Evolutionary conservation across 1,284 basidiomycete genomes (phyloP), one percentile per base, ranked within the genome.

Genomic region (Moesziomyces aphidis): DNA sequence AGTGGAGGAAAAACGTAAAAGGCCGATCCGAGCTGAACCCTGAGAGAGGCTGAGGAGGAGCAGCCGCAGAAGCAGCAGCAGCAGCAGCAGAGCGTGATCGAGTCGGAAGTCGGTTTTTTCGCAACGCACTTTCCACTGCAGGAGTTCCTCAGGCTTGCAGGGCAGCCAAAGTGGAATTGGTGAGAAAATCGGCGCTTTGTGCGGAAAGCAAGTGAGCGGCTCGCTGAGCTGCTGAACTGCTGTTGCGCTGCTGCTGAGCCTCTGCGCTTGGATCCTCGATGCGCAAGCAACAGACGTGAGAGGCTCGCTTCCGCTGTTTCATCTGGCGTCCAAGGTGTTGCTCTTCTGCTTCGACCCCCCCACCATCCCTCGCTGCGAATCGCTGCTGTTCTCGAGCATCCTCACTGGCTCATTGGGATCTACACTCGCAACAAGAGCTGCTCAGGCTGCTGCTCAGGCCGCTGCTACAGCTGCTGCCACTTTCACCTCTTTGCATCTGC

Each of bases 61-160:
- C 39, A 42, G 19, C 39, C 19, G 39, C 39, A 17, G 15, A 17
- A 42, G 39, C 39, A 42, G 39, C 39, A 17, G 15, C 39, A 42
- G 19, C 36, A 39, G 36, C 36, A 19, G 15, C 39, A 42, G 39
- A 42, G 39, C 54, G 66, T 69, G 66, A 69, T 69, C 66, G 66
- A 60, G 52, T 60, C 66, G 66, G 60, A 69, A 69, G 55, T 69
- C 60, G 61, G 61, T 69, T 69, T 60, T 55, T 42, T 42, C 39
- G 39, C 26, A 19, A 17, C 45, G n/a, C 54, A 39, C 46, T 28
- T 26, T 26, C 31, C 31, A 34, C 13, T 34, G 10, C 31, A n/a
- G n/a, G n/a, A n/a, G n/a, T n/a, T n/a, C n/a, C n/a, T n/a, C n/a
- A n/a, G n/a, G n/a, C n/a, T n/a, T n/a, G n/a, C n/a, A n/a, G n/a